A percentile compares a stretch with the other conserved stretches of the same genome.
Evolutionary conservation across 2,329 filamentous ascomycete genomes (phyloP).

Genomic region (Zasmidium cellare): DNA sequence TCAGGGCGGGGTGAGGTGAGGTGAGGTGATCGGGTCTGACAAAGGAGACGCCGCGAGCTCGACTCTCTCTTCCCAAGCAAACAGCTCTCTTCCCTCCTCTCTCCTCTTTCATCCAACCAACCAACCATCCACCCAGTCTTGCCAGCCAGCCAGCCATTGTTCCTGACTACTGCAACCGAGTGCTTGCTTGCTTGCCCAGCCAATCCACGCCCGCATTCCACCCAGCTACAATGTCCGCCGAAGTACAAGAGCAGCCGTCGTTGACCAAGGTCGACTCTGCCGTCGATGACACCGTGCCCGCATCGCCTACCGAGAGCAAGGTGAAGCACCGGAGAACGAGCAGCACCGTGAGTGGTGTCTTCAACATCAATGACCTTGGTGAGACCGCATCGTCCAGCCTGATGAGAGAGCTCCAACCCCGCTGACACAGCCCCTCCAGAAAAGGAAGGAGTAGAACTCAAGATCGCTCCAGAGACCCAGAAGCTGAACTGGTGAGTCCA

Average conservation of each 20-base stretch:
- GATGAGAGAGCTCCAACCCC: not conserved
- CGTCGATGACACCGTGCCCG: conserved; percentile 67
- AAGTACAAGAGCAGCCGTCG: conserved; percentile 47
- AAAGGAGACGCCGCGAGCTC: too few species aligned
- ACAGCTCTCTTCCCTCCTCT: conserved; percentile 1
- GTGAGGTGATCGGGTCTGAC: not conserved
- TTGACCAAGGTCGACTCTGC: conserved; percentile 90
- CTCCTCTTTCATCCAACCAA: not conserved
- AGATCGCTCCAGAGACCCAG: conserved; percentile 80
- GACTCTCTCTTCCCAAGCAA: too few species aligned
- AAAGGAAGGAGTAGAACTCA: conserved; percentile 68
- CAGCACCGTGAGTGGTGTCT: conserved; percentile 71
- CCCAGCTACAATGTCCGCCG: conserved; percentile 51
- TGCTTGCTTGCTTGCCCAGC: not conserved
- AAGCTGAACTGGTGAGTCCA: conserved; percentile 77
- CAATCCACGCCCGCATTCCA: not conserved
- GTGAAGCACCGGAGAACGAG: conserved; percentile 68
- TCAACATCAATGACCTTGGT: conserved; percentile 64
- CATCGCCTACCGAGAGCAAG: conserved; percentile 67
- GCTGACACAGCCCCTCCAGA: conserved; percentile 52
- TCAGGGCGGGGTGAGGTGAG: not conserved
- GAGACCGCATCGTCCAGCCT: not conserved
- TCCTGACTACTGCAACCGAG: conserved; percentile 11
- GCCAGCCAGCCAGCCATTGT: conserved; percentile 4
- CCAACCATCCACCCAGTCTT: conserved; percentile 2